Base-by-base conservation (phyloP, 139 green algal species). In the Auxenochlorella pyrenoidosa region DNA sequence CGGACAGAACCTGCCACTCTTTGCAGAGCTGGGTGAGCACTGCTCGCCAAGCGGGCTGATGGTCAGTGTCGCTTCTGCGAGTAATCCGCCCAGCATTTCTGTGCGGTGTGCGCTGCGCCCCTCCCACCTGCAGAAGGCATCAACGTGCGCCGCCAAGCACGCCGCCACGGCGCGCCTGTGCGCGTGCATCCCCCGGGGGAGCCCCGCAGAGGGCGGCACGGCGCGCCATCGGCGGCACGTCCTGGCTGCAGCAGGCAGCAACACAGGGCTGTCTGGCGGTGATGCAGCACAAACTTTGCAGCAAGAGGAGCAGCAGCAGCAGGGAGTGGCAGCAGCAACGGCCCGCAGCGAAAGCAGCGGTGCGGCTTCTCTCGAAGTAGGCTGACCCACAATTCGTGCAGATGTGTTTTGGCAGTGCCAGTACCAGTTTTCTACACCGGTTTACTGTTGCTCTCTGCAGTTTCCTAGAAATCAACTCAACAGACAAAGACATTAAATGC, bases 91-190 rank as follows among this genome's bases (percentile, higher is more conserved):
- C 8, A 78, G 5, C 16, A 2, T 28, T 54, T 36, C 28, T 4
- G 15, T 30, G 12, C 54, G 71, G 22, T 13, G 6, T 36, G n/a
- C 22, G 44, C 75, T 5, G 36, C 41, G 21, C 41, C 44, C 5
- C 22, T 32, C 16, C 40, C 15, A 54, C 79, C 79, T 58, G 80
- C 80, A 85, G 86, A 82, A 85, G n/a, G 40, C 87, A 32, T 88
- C 90, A 1, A 44, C 28, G 2, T 93, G 90, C 66, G 21, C 12
- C 13, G 90, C 90, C 13, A 66, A 63, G 10, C 84, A 92, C 51
- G 44, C 72, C 6, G 70, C 40, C 63, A 90, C 90, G 6, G 58
- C 54, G 21, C 82, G 90, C 5, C 86, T 93, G 12, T 93, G 90
- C 59, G 65, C 90, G 24, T 93, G 90, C 72, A 38, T 88, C n/a